These are phyloP conservation scores for Styphnolobium japonicum DNA, from an alignment of 306 rosid genomes.

Conservation along the genomic window DNA sequence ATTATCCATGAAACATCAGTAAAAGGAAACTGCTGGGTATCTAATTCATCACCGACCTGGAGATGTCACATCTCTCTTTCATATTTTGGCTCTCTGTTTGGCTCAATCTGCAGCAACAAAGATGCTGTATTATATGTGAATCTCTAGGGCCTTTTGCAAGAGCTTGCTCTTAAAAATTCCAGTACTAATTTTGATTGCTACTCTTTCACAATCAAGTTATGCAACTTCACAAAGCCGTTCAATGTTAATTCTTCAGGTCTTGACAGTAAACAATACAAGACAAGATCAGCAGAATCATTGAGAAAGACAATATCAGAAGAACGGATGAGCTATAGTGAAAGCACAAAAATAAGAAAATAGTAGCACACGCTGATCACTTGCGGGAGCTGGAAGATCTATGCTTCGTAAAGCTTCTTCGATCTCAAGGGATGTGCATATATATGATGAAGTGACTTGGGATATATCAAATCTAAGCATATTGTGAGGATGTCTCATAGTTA, in stretches of 20 bases:
- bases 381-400: constrained; percentile 62
- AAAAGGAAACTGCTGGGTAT: constrained; percentile 3
- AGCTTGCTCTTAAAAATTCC: constrained; percentile 14
- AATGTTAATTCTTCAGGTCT: constrained; percentile 84
- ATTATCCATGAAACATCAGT: not conserved
- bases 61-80: not conserved
- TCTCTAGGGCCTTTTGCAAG: not conserved
- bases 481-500: too few relatives aligned
- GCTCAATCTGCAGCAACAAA: not conserved
- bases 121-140: not conserved
- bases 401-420: constrained; percentile 69
- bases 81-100: not conserved
- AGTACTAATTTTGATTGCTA: constrained; percentile 17
- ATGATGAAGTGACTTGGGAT: constrained; percentile 86
- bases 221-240: constrained; percentile 70
- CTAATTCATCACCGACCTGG: not conserved
- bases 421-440: constrained; percentile 57
- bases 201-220: constrained; percentile 53
- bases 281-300: not conserved
- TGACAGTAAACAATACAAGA: constrained; percentile 42
- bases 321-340: not conserved
- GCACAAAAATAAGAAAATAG: not conserved
- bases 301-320: not conserved
- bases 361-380: constrained; percentile 32
- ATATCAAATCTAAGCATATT: too few relatives aligned